A percentile compares a stretch with the other conserved stretches of the same genome.
Conservation (phyloP, 371 early-diverging fungal genomes). For the Actinomucor elegans region DNA sequence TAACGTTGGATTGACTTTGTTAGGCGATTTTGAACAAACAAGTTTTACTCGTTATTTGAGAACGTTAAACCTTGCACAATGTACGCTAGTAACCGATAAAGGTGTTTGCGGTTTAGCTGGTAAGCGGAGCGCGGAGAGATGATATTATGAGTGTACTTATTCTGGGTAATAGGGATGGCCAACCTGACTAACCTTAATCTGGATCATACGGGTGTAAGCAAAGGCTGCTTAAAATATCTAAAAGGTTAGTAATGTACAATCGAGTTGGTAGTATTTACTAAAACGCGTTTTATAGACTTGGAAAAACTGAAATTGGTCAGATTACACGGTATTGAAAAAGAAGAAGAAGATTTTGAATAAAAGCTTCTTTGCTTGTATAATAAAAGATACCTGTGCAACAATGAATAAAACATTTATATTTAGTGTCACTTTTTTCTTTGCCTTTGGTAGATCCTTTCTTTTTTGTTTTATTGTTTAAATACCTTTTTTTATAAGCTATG, state of each 20-base stretch:
- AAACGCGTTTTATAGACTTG: conserved; percentile 16
- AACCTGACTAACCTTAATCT: conserved; percentile 41
- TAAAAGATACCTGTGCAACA: not conserved
- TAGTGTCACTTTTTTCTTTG: not conserved
- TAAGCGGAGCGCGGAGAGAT: not conserved
- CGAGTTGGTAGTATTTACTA: not conserved
- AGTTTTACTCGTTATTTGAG: conserved; percentile 26
- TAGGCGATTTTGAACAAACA: conserved; percentile 28
- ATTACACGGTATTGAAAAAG: conserved; percentile 30
- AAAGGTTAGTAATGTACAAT: conserved; percentile 19
- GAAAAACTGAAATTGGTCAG: conserved; percentile 32
- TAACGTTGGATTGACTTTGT: conserved; percentile 1
- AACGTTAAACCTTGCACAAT: conserved; percentile 35
- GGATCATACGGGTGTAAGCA: conserved; percentile 39
- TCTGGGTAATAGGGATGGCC: conserved; percentile 23
- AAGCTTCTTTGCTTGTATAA: no score
- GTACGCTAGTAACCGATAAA: conserved; percentile 24
- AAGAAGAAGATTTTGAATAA: conserved; percentile 19
- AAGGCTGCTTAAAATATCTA: conserved; percentile 29
- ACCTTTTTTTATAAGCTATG: not conserved
- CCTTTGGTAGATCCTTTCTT: not conserved
- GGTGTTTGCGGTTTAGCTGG: conserved; percentile 30
- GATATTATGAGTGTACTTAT: no score
- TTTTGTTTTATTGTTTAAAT: not conserved
- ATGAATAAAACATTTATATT: not conserved